A percentile compares a stretch with the other conserved stretches of the same genome.
Conservation (phyloP, 192 early-diverging fungal genomes). For the Backusella sp. region DNA sequence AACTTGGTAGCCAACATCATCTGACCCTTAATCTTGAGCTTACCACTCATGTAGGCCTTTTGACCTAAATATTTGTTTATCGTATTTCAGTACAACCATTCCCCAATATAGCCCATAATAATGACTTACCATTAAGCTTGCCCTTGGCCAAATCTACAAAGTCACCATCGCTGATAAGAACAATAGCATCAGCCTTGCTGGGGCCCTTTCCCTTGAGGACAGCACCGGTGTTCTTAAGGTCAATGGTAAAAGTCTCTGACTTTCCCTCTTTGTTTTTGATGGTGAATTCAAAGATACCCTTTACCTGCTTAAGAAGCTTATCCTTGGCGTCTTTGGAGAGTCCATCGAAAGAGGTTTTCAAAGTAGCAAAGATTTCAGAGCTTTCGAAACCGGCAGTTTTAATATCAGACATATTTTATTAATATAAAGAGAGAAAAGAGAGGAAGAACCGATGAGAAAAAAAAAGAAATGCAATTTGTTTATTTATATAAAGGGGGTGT, state of each 20-base stretch:
- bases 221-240: conserved; percentile 74
- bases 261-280: conserved; percentile 72
- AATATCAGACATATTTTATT: conserved; percentile 26
- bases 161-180: conserved; percentile 72
- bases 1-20: conserved; percentile 75
- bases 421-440: not conserved
- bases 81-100: not conserved
- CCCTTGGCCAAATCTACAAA: conserved; percentile 85
- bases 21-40: conserved; percentile 82
- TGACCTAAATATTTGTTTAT: conserved; percentile 49
- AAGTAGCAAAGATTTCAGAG: conserved; percentile 69
- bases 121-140: conserved; percentile 74
- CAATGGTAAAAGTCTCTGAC: conserved; percentile 77
- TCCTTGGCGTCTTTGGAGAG: conserved; percentile 64
- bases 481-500: not conserved
- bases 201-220: conserved; percentile 56
- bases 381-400: conserved; percentile 67
- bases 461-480: not conserved
- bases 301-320: conserved; percentile 67
- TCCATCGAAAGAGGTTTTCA: conserved; percentile 55
- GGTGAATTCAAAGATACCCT: conserved; percentile 87
- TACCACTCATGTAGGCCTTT: conserved; percentile 90
- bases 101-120: not conserved
- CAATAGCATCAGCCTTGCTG: conserved; percentile 68
- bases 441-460: not conserved